phyloP scores from a whole-genome alignment of 78 protist species.

The Tieghemostelium lacteum region DNA sequence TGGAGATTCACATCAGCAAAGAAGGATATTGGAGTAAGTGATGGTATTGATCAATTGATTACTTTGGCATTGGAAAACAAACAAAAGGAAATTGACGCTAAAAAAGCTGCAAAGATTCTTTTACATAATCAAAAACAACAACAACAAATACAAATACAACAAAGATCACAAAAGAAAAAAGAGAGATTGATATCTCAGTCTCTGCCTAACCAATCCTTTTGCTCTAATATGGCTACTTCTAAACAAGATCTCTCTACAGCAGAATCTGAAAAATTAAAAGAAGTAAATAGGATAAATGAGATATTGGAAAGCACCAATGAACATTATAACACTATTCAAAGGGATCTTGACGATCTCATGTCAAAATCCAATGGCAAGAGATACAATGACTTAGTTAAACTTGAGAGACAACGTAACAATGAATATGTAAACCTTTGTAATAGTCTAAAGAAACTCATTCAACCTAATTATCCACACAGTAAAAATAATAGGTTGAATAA shows the following conservation, averaged over 20 bases:
- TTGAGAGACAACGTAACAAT: conserved; percentile 56
- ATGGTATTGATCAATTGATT: conserved; percentile 35
- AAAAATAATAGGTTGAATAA: neutral
- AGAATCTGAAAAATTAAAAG: neutral
- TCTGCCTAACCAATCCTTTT: conserved; percentile 12
- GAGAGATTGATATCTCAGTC: conserved; percentile 30
- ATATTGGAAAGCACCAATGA: conserved; percentile 17
- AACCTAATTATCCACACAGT: conserved; percentile 17
- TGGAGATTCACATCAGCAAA: conserved; percentile 34
- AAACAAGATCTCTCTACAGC: no score
- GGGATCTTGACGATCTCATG: conserved; percentile 15
- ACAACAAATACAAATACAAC: neutral
- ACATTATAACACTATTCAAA: conserved; percentile 21
- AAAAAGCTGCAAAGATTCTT: neutral
- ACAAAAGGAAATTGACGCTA: conserved; percentile 6
- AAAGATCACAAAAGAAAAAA: neutral
- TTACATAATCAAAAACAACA: conserved; percentile 1
- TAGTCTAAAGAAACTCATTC: conserved; percentile 37
- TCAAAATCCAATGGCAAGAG: conserved; percentile 22
- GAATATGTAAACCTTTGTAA: conserved; percentile 70
- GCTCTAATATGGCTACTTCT: no score
- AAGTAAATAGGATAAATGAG: neutral
- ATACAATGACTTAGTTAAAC: conserved; percentile 23
- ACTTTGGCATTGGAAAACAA: conserved; percentile 19
- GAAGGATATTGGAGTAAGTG: conserved; percentile 32